Conservation (phyloP, 768 basidiomycete genomes). For the Holtermannia corniformis region DNA sequence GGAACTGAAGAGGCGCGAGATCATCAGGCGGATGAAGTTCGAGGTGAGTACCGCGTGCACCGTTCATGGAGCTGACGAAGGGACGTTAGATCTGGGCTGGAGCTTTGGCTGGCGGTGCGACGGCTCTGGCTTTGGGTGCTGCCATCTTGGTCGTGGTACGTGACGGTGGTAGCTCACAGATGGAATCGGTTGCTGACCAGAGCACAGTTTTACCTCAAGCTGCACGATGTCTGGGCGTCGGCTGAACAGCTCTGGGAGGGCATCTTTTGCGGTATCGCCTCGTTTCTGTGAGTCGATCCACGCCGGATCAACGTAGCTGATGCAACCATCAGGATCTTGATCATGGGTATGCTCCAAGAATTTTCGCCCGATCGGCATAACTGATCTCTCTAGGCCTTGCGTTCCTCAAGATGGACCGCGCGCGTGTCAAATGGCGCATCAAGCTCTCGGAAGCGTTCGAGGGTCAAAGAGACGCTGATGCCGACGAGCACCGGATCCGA, state of each 20-base stretch:
- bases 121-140: constrained; percentile 72
- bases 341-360: constrained; percentile 10
- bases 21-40: constrained; percentile 5
- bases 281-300: constrained; percentile 9
- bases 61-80: constrained; percentile 11
- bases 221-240: constrained; percentile 68
- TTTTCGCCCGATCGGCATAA: no score
- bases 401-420: constrained; percentile 86
- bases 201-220: constrained; percentile 68
- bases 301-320: background rate
- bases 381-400: constrained; percentile 37
- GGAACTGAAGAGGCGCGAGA: background rate
- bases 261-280: constrained; percentile 40
- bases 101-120: constrained; percentile 56
- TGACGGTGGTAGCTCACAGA: background rate
- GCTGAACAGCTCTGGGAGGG: constrained; percentile 89
- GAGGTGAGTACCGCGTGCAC: background rate
- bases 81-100: constrained; percentile 61
- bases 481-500: constrained; percentile 17
- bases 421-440: constrained; percentile 80
- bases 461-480: constrained; percentile 6
- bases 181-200: background rate
- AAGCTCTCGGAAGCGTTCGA: constrained; percentile 71
- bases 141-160: constrained; percentile 66
- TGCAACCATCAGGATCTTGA: constrained; percentile 12